Base-by-base conservation (phyloP, 129 eudicot genomes). In the Gnaphalium uliginosum region DNA sequence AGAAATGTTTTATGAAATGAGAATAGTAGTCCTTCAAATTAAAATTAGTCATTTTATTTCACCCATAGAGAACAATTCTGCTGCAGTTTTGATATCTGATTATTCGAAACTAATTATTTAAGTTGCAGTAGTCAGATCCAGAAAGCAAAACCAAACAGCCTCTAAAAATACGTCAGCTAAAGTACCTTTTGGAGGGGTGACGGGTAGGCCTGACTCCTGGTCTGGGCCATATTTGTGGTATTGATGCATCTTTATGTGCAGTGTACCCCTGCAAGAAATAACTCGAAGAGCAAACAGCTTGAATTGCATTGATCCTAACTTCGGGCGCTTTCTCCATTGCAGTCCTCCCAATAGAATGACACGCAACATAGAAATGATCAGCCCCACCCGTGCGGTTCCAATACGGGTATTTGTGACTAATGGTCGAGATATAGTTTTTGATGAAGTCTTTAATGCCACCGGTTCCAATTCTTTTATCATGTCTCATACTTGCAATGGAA, bases 201-300 rank as follows among this genome's bases (percentile, higher is more conserved):
- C 85, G 87, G 18, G 23, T 73, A 3, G 96, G 90, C 64, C 81
- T 87, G 4, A 51, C 43, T 15, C 89, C 93, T 4, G 78, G 87
- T 70, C 98, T 83, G 0, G 98, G 98, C 98, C 98, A 93, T 74
- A 93, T 88, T 73, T 93, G 98, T 18, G 98, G 98, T n/a, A 93
- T 60, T 0, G 92, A 85, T 15, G 88, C 96, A 88, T 93, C 96
- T 73, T 93, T 93, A 41, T 93, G 98, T 62, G 96, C 64, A 69
- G 77, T 78, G 60, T 93, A 93, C 0, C 92, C 91, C 18, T 83
- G 65, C 77, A 90, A 64, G 57, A 88, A 90, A 37, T 93, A 93
- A 71, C 92, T 93, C 0, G 98, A 90, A 30, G 98, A 93, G 60
- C 98, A 93, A 62, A 93, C 98, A 25, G 80, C 89, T 87, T 93